phyloP scores from a whole-genome alignment of 192 early-diverging fungal genomes.

The Coemansia sp. region DNA sequence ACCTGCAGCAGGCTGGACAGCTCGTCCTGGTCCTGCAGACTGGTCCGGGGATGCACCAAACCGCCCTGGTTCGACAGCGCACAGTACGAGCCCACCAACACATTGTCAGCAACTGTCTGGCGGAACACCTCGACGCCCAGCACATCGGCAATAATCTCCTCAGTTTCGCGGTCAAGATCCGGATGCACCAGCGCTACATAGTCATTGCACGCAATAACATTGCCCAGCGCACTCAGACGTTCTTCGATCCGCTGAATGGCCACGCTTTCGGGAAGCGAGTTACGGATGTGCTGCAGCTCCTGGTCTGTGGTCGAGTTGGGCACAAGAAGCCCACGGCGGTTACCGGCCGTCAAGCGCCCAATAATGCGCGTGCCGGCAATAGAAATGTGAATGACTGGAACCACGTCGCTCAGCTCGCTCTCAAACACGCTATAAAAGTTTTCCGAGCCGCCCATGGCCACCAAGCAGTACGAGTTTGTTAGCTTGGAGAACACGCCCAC shows the following conservation, averaged over 20 bases:
- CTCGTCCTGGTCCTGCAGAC: conserved; percentile 97
- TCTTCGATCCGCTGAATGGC: conserved; percentile 97
- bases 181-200: conserved; percentile 98
- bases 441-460: conserved; percentile 96
- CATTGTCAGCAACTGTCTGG: conserved; percentile 97
- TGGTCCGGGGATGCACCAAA: conserved; percentile 92
- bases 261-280: conserved; percentile 91
- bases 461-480: conserved; percentile 97
- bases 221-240: conserved; percentile 94
- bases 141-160: conserved; percentile 99
- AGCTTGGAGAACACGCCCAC: conserved; percentile 97
- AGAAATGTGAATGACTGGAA: conserved; percentile 95
- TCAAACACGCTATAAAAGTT: conserved; percentile 98
- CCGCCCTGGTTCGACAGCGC: conserved; percentile 97
- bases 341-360: conserved; percentile 91
- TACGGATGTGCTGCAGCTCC: conserved; percentile 96
- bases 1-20: conserved; percentile 95
- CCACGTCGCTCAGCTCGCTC: conserved; percentile 88
- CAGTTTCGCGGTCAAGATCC: conserved; percentile 96
- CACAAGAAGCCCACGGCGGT: conserved; percentile 91
- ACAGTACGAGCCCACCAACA: conserved; percentile 93
- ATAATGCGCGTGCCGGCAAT: conserved; percentile 97
- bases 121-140: conserved; percentile 97
- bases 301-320: conserved; percentile 96
- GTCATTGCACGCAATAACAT: conserved; percentile 99